Percentiles rank a stretch among this genome's conserved stretches.
Conservation (phyloP, 139 green algal genomes). For the Bryopsis sp. region DNA sequence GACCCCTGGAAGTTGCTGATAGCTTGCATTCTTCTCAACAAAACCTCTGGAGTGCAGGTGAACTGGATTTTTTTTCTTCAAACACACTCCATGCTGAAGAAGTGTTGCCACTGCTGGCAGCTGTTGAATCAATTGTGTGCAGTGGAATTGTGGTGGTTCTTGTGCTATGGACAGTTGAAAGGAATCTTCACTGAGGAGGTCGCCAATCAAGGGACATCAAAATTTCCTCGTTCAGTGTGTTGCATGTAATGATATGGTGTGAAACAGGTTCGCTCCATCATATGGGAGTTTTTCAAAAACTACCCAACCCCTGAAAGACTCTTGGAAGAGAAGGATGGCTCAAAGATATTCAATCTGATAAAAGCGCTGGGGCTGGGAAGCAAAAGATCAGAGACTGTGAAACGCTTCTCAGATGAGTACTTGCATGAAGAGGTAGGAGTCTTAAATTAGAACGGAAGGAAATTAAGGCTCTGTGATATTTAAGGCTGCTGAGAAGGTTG, state of each 20-base stretch:
- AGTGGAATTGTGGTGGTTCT: too few species aligned
- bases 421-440: conserved; percentile 47
- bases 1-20: conserved; percentile 89
- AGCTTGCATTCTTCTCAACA: conserved; percentile 85
- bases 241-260: background rate
- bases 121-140: too few species aligned
- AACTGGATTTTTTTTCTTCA: background rate
- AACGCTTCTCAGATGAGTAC: conserved; percentile 73
- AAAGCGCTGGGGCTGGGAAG: conserved; percentile 69
- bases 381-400: conserved; percentile 59
- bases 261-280: conserved; percentile 66
- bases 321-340: conserved; percentile 22
- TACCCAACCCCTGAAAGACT: conserved; percentile 54
- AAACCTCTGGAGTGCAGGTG: conserved; percentile 63
- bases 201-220: too few species aligned
- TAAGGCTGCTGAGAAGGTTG: background rate
- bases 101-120: background rate
- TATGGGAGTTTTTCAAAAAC: conserved; percentile 70
- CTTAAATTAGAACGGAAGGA: background rate
- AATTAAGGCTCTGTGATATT: conserved; percentile 1
- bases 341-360: conserved; percentile 50
- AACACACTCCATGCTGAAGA: background rate
- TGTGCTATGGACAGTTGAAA: too few species aligned
- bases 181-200: too few species aligned
- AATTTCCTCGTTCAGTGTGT: too few species aligned